These are phyloP conservation scores for Mesostigma viride DNA, from an alignment of 139 green algal genomes.

Conservation along the genomic window DNA sequence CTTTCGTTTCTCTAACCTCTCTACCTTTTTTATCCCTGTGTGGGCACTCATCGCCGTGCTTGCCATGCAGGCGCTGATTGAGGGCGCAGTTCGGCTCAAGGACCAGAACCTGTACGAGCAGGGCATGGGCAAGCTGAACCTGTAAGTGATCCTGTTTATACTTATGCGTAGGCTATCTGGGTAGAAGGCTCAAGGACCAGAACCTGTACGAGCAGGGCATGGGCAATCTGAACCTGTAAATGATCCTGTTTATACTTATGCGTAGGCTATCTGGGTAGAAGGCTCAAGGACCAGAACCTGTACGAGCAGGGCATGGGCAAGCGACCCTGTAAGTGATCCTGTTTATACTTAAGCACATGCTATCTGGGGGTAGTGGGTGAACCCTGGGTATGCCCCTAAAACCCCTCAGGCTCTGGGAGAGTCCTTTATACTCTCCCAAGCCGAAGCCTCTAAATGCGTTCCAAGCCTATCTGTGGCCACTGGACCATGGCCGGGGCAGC, in stretches of 20 bases:
- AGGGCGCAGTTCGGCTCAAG: slow-evolving; percentile 64
- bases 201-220: slow-evolving; percentile 70
- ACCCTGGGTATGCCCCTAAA: too few relatives aligned
- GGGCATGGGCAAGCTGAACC: slow-evolving; percentile 22
- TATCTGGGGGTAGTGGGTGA: neutral
- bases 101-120: slow-evolving; percentile 74
- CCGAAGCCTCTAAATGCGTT: too few relatives aligned
- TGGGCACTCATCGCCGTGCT: too few relatives aligned
- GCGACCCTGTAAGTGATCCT: slow-evolving; percentile 19
- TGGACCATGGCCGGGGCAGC: too few relatives aligned
- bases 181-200: slow-evolving; percentile 40
- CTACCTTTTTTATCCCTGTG: too few relatives aligned
- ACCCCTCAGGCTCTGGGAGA: too few relatives aligned
- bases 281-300: slow-evolving; percentile 58
- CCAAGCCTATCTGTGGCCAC: too few relatives aligned
- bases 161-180: neutral
- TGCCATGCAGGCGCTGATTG: slow-evolving; percentile 86
- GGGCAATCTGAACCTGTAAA: slow-evolving; percentile 27
- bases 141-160: slow-evolving; percentile 14
- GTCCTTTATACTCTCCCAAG: too few relatives aligned
- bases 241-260: neutral
- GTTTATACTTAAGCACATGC: neutral
- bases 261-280: neutral
- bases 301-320: slow-evolving; percentile 56
- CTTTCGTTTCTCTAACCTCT: too few relatives aligned